These are phyloP conservation scores for Fusarium anthophilum DNA, from an alignment of 2,329 filamentous ascomycete species.

Conservation along the genomic window DNA sequence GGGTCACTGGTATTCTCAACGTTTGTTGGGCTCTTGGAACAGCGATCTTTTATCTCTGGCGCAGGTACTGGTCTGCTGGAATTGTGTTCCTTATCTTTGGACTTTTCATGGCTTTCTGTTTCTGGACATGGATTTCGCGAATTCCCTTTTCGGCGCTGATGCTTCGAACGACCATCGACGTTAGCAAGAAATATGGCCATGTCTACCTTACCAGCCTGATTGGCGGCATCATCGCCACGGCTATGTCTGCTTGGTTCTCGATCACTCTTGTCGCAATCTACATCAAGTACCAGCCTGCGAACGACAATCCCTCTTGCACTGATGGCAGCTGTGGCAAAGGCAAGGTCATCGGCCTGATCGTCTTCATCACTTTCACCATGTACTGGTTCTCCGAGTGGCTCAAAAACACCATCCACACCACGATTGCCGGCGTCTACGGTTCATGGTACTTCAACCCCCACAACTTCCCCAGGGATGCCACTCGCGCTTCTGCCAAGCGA, in stretches of 20 bases:
- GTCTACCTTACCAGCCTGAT: constrained; percentile 87
- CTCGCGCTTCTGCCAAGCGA: constrained; percentile 82
- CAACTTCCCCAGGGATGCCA: constrained; percentile 79
- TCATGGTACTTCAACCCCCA: constrained; percentile 87
- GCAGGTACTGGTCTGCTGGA: constrained; percentile 81
- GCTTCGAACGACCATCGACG: constrained; percentile 85
- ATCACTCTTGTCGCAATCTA: constrained; percentile 89
- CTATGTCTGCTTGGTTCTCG: constrained; percentile 85
- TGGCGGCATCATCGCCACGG: constrained; percentile 79
- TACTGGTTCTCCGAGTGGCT: constrained; percentile 96
- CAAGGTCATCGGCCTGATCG: constrained; percentile 84
- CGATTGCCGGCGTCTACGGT: constrained; percentile 87
- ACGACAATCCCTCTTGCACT: constrained; percentile 61
- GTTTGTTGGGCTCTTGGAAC: constrained; percentile 86
- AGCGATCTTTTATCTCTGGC: constrained; percentile 83
- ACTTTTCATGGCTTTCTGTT: constrained; percentile 80
- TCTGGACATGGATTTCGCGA: constrained; percentile 87
- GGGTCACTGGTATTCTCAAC: constrained; percentile 90
- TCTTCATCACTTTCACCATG: constrained; percentile 88
- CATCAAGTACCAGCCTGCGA: constrained; percentile 77
- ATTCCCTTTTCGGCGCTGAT: constrained; percentile 94
- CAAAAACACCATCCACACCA: constrained; percentile 92
- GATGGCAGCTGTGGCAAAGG: constrained; percentile 74
- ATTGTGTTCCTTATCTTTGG: constrained; percentile 86
- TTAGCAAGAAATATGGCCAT: constrained; percentile 84